Evolutionary conservation across 2,329 filamentous ascomycete species (phyloP), one percentile per base, ranked within the genome.

Genomic region (Hypocreales sp.): DNA sequence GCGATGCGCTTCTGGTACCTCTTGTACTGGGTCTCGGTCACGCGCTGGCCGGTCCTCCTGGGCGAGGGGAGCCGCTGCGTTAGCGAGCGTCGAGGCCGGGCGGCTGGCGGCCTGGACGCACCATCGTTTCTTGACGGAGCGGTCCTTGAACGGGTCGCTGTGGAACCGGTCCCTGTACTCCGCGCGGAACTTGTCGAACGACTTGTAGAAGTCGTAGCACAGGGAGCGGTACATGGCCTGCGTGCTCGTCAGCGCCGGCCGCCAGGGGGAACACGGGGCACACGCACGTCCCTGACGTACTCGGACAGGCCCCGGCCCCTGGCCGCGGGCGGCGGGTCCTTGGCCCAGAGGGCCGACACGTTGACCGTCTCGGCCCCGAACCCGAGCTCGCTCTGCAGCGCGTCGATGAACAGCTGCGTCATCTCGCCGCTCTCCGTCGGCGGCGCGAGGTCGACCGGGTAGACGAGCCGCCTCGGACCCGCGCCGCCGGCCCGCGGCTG

Each of bases 131-230:
- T 34, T 25, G 3, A 44, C 34, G 3, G 40, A 47, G 4, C 42
- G 28, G 20, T 55, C 51, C 5, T 39, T n/a, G 19, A 42, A 50
- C 0, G 49, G 41, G 17, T 37, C 24, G 4, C 27, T 33, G 5
- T 37, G 32, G 19, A 46, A 45, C 13, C 36, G 39, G 16, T 36
- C 16, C 8, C 22, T 20, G 19, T 48, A 55, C 1, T 33, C 32
- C 1, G 31, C 15, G 14, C 41, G 37, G 16, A 55, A 55, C 0
- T 28, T 23, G 11, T 42, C 35, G 28, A 47, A 51, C 5, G 37
- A 28, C 22, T 46, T 38, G 27, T 44, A 50, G 27, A 48, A 51
- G 7, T 49, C 48, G 34, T 47, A 46, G 27, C 46, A 50, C 27
- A 46, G 48, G 2, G 40, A 40, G 3, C 33, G 30, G 17, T 48